Evolutionary conservation across 148 eudicot species (phyloP).

Genomic region (Chenopodium suecicum): DNA sequence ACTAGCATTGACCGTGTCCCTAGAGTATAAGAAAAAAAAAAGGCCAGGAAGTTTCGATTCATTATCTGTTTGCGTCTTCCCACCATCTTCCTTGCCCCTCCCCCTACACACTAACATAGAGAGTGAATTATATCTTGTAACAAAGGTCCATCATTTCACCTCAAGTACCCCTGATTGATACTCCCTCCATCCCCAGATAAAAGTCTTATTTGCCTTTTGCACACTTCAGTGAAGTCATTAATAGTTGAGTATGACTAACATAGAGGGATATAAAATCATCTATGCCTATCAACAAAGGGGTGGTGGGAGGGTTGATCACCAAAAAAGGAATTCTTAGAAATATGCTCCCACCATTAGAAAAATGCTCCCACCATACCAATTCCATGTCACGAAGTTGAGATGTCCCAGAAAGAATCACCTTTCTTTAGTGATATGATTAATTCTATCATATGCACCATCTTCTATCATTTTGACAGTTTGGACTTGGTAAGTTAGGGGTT

Average conservation of each 20-base stretch:
- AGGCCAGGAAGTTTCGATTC: constrained; percentile 1
- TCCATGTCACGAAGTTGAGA: too few relatives aligned
- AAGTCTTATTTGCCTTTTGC: too few relatives aligned
- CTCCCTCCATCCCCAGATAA: not conserved
- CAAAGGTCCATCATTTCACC: not conserved
- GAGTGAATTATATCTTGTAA: too few relatives aligned
- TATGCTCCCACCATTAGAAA: too few relatives aligned
- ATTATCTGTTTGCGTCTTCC: not conserved
- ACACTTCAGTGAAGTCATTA: too few relatives aligned
- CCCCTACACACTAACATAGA: not conserved
- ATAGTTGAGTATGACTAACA: too few relatives aligned
- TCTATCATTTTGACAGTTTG: not conserved
- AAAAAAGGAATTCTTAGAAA: too few relatives aligned
- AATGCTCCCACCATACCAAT: too few relatives aligned
- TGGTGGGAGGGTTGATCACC: too few relatives aligned
- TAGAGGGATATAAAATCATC: too few relatives aligned
- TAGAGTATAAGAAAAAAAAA: not conserved
- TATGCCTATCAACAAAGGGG: too few relatives aligned
- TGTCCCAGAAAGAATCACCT: too few relatives aligned
- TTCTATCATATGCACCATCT: not conserved
- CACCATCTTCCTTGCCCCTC: not conserved
- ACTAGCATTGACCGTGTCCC: not conserved
- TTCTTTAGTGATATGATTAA: not conserved
- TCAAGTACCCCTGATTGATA: not conserved
- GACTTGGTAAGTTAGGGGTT: not conserved